Percentiles rank a stretch among this genome's conserved stretches.
These are phyloP conservation scores for Penicillium cataractarum DNA, from an alignment of 495 filamentous ascomycete genomes.

Conservation along the genomic window DNA sequence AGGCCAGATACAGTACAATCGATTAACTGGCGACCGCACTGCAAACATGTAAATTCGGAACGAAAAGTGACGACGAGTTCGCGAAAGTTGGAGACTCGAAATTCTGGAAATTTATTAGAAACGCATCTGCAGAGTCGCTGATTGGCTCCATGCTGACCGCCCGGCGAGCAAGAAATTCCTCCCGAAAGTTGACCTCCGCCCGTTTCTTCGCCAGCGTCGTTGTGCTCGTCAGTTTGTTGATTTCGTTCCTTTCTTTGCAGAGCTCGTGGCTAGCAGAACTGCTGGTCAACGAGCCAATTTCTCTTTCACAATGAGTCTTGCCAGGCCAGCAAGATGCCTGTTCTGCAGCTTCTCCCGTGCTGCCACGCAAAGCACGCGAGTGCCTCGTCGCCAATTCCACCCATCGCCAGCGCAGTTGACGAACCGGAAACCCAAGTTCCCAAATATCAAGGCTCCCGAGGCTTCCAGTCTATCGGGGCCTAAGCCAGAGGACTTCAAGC, in stretches of 20 bases:
- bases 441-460: conserved; percentile 26
- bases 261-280: conserved; percentile 30
- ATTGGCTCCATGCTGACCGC: conserved; percentile 34
- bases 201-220: conserved; percentile 26
- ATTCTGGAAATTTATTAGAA: conserved; percentile 39
- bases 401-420: conserved; percentile 42
- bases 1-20: conserved; percentile 16
- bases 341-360: conserved; percentile 54
- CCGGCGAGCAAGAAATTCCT: conserved; percentile 38
- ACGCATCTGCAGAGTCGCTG: conserved; percentile 26
- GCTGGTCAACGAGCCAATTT: conserved; percentile 33
- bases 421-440: conserved; percentile 41
- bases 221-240: conserved; percentile 19
- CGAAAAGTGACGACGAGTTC: background rate
- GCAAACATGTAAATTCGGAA: conserved; percentile 27
- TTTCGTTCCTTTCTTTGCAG: conserved; percentile 19
- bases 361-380: conserved; percentile 43
- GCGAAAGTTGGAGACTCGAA: conserved; percentile 14
- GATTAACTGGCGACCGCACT: conserved; percentile 18
- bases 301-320: conserved; percentile 56
- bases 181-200: conserved; percentile 34
- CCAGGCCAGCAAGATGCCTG: conserved; percentile 61
- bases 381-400: conserved; percentile 57
- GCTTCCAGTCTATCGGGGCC: conserved; percentile 25
- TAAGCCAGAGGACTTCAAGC: conserved; percentile 54